These are phyloP conservation scores for Neocallimastix lanati DNA, from an alignment of 192 early-diverging fungal species.

Conservation along the genomic window DNA sequence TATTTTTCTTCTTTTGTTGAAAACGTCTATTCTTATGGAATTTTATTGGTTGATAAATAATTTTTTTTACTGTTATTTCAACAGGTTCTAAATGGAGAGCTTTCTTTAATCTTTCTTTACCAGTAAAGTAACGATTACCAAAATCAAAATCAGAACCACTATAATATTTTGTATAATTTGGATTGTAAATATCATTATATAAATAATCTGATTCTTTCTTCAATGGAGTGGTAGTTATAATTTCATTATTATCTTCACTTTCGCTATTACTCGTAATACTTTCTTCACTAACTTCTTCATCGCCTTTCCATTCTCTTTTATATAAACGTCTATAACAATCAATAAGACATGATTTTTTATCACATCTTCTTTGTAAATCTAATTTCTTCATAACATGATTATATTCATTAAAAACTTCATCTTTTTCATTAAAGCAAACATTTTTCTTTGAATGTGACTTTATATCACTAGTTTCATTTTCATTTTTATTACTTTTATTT, in stretches of 20 bases:
- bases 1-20: neutral
- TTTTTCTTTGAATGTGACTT: neutral
- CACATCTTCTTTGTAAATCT: neutral
- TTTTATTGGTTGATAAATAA: neutral
- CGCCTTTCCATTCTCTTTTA: neutral
- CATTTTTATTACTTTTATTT: neutral
- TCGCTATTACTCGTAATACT: neutral
- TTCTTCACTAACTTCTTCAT: neutral
- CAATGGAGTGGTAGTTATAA: neutral
- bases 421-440: neutral
- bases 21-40: neutral
- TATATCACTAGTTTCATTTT: neutral
- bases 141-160: neutral
- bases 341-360: neutral
- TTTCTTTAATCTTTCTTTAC: neutral
- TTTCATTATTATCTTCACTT: neutral
- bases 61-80: neutral
- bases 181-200: neutral
- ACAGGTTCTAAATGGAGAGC: neutral
- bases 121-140: neutral
- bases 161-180: neutral
- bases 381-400: neutral
- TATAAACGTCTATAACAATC: neutral
- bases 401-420: neutral
- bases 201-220: neutral